A percentile compares a stretch with the other conserved stretches of the same genome.
Evolutionary conservation across 768 basidiomycete species (phyloP).

Genomic region (Clavaria fumosa): DNA sequence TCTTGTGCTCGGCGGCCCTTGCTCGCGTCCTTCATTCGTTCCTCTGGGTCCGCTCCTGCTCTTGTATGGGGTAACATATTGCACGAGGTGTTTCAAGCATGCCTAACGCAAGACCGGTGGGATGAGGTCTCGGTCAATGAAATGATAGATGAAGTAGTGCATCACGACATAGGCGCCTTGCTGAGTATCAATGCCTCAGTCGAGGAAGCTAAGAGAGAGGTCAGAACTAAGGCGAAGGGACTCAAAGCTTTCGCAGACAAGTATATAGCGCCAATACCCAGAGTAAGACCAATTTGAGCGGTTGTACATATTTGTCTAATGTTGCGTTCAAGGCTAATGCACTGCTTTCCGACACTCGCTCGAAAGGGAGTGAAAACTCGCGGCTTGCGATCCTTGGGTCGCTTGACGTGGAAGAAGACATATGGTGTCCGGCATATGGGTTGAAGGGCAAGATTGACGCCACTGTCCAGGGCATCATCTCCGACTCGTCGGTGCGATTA

Average conservation of each 20-base stretch:
- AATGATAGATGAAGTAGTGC: constrained; percentile 40
- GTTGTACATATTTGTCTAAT: no score
- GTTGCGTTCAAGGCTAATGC: no score
- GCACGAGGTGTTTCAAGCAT: constrained; percentile 81
- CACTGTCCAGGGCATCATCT: constrained; percentile 55
- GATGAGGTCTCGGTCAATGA: constrained; percentile 44
- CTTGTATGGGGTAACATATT: constrained; percentile 87
- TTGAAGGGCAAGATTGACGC: constrained; percentile 94
- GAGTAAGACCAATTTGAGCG: no score
- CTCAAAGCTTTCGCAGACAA: constrained; percentile 45
- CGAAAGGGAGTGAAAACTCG: constrained; percentile 30
- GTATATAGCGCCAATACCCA: constrained; percentile 51
- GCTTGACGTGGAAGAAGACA: constrained; percentile 90
- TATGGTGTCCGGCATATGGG: constrained; percentile 92
- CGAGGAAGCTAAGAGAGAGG: constrained; percentile 50
- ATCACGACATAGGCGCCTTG: constrained; percentile 41
- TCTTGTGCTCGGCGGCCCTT: constrained; percentile 80
- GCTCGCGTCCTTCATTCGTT: constrained; percentile 45
- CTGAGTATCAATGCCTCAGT: constrained; percentile 41
- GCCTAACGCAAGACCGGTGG: constrained; percentile 48
- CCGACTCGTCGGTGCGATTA: constrained; percentile 11
- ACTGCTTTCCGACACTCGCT: constrained; percentile 56
- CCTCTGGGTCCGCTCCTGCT: constrained; percentile 44
- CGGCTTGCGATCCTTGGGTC: constrained; percentile 60
- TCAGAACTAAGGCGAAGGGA: constrained; percentile 47